These are phyloP conservation scores for Corymbia calophylla DNA, from an alignment of 441 rosid species.

Conservation along the genomic window DNA sequence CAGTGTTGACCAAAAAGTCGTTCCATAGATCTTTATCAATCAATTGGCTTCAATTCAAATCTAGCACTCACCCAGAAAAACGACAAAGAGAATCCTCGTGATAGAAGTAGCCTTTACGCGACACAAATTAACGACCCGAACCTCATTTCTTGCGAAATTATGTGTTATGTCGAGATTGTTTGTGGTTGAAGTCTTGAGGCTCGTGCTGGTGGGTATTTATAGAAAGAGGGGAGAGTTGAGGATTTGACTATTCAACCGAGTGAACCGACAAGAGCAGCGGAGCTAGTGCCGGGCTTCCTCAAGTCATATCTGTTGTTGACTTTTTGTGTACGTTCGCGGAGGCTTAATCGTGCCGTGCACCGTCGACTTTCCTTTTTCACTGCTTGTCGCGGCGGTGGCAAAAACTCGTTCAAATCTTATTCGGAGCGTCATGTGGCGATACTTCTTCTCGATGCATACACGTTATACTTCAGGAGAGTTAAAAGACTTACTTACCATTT, in stretches of 20 bases:
- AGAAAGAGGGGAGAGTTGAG: too few relatives aligned
- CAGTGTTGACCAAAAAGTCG: background rate
- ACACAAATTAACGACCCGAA: too few relatives aligned
- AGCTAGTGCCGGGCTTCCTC: background rate
- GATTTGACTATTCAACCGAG: too few relatives aligned
- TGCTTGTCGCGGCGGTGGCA: background rate
- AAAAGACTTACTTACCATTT: background rate
- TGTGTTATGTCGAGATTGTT: too few relatives aligned
- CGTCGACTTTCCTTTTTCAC: background rate
- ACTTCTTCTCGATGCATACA: too few relatives aligned
- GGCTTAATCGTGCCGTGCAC: background rate
- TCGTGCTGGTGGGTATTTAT: too few relatives aligned
- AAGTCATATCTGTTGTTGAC: background rate
- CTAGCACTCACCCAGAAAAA: background rate
- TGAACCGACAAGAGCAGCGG: too few relatives aligned
- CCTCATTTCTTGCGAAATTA: too few relatives aligned
- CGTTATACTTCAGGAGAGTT: background rate
- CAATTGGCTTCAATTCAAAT: background rate
- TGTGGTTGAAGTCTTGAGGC: too few relatives aligned
- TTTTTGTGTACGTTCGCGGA: background rate
- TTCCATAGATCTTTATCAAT: background rate
- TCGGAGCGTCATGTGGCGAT: background rate
- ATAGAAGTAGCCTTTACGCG: background rate
- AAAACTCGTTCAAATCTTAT: background rate
- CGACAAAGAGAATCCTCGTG: background rate